Percentiles rank a stretch among this genome's conserved stretches.
Conservation (phyloP, 495 filamentous ascomycete species). For the Glonium stellatum region DNA sequence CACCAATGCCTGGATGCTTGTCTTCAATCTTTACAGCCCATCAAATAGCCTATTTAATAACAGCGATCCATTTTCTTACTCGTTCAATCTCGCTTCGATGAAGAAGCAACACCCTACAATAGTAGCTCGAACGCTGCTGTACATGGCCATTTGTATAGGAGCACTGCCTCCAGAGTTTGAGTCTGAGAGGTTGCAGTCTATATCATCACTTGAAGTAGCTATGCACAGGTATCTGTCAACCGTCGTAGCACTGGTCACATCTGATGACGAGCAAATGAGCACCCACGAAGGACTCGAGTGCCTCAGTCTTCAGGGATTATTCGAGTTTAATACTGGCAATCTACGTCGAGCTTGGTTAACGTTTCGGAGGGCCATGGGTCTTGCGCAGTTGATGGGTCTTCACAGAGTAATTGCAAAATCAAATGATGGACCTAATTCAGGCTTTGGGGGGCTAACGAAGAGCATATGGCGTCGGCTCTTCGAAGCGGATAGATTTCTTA, state of each 20-base stretch:
- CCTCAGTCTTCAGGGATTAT: slow-evolving; percentile 11
- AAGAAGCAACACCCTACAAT: too few relatives aligned
- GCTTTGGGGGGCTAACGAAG: slow-evolving; percentile 13
- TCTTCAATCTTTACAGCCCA: too few relatives aligned
- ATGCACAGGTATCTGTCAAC: too few relatives aligned
- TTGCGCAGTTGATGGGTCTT: slow-evolving; percentile 18
- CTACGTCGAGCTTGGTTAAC: slow-evolving; percentile 18
- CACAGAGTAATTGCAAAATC: slow-evolving; percentile 12
- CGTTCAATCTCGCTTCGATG: too few relatives aligned
- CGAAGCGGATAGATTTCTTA: slow-evolving; percentile 23
- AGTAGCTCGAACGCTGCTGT: too few relatives aligned
- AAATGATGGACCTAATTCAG: slow-evolving; percentile 9
- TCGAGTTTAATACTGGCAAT: slow-evolving; percentile 13
- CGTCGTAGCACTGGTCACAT: slow-evolving; percentile 10
- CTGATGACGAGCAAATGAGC: slow-evolving; percentile 17
- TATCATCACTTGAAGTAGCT: too few relatives aligned
- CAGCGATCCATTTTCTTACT: too few relatives aligned
- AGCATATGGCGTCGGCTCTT: slow-evolving; percentile 37
- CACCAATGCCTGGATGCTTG: too few relatives aligned
- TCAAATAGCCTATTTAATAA: too few relatives aligned
- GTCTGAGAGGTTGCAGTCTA: too few relatives aligned
- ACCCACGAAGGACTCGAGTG: slow-evolving; percentile 18
- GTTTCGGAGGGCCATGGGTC: slow-evolving; percentile 9
- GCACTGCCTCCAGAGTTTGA: too few relatives aligned
- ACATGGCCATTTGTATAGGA: too few relatives aligned